Base-by-base conservation (phyloP, 2,329 filamentous ascomycete genomes). In the Phialocephala sp. region DNA sequence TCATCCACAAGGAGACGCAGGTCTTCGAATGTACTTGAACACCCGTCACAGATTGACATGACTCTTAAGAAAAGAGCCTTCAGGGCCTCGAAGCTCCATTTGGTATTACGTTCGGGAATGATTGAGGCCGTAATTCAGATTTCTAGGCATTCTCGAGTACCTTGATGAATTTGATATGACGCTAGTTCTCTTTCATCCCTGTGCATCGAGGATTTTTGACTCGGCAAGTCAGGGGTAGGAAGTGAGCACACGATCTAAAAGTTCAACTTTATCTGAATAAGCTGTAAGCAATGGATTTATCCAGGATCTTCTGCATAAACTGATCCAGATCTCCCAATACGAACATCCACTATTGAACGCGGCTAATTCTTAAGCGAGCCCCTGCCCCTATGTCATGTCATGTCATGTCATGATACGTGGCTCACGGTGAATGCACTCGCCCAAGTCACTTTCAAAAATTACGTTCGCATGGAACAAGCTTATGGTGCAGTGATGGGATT, bases 381-480 rank as follows among this genome's bases (percentile, higher is more conserved):
- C 45, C n/a, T 50, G 8, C n/a, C 41, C 41, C 15, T 18, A 15
- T 41, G 37, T 43, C 15, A 18, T 43, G 41, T 15, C 6, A 43
- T n/a, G n/a, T n/a, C n/a, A n/a, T n/a, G n/a, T n/a, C n/a, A n/a
- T n/a, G 15, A 14, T 43, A 18, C 37, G 3, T 41, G 4, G 4
- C 9, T 41, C 3, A 41, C 9, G 12, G 37, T 18, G 4, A 14
- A n/a, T 24, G 18, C n/a, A 50, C 6, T 22, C 8, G 11, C n/a
- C n/a, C 4, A 20, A 57, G n/a, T 63, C 52, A 58, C 54, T n/a
- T 63, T 27, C 39, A 41, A 43, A 63, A 52, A 36, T 63, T 55
- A 63, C 55, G 24, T 12, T 39, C 27, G 50, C 8, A 27, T 1
- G 12, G 6, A 47, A 22, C 27, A 12, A 50, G 18, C 14, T 15